phyloP scores from a whole-genome alignment of 2,329 filamentous ascomycete species.

The Raffaelea albimanens region DNA sequence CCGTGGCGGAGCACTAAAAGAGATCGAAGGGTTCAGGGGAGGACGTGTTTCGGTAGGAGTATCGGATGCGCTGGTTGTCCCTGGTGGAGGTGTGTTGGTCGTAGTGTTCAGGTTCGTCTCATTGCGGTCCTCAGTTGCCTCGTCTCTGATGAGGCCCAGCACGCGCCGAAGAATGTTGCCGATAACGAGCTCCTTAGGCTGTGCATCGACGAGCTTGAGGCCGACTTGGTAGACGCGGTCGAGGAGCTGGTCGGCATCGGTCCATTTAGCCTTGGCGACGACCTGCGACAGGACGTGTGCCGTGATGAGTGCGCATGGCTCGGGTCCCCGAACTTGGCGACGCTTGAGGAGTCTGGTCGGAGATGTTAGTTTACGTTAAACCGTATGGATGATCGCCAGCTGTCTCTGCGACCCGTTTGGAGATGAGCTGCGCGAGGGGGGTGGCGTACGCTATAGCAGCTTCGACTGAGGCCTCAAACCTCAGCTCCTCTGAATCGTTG shows the following conservation, averaged over 20 bases:
- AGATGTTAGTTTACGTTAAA: neutral
- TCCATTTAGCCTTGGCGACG: conserved; percentile 71
- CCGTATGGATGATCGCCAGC: neutral
- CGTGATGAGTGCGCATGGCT: conserved; percentile 84
- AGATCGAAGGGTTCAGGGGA: neutral
- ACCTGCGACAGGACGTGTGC: conserved; percentile 81
- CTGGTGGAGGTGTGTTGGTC: conserved; percentile 36
- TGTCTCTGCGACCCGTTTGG: no score
- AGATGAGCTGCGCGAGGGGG: neutral
- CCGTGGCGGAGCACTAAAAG: conserved; percentile 1
- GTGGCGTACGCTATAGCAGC: conserved; percentile 64
- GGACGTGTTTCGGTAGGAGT: conserved; percentile 34
- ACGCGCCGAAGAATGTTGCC: conserved; percentile 91
- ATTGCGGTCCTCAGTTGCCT: conserved; percentile 72
- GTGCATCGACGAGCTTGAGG: conserved; percentile 66
- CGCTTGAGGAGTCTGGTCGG: conserved; percentile 70
- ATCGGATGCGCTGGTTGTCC: conserved; percentile 36
- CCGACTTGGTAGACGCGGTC: conserved; percentile 73
- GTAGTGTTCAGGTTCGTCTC: conserved; percentile 20
- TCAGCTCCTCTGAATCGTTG: conserved; percentile 47
- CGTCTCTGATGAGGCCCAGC: conserved; percentile 81
- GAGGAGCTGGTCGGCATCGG: conserved; percentile 69
- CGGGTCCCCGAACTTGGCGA: conserved; percentile 78
- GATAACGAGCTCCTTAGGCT: conserved; percentile 83
- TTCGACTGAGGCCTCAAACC: conserved; percentile 76